phyloP scores from a whole-genome alignment of 306 rosid species.

The Medicago truncatula region MtrunA17r5.0-ANR NC_053042.1:37710501-37711000 shows the following conservation, averaged over 20 bases:
- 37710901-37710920: conserved; percentile 48
- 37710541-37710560: conserved; percentile 2
- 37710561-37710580: conserved; percentile 49
- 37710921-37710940: conserved; percentile 62
- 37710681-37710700: not conserved
- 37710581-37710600: conserved; percentile 51
- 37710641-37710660: not conserved
- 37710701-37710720: not conserved
- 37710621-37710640: not conserved
- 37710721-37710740: not conserved
- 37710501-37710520: conserved; percentile 27
- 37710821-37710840: not conserved
- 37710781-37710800: not conserved
- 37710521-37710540: conserved; percentile 28
- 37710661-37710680: not conserved
- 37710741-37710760: not conserved
- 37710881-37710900: not conserved
- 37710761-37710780: not conserved
- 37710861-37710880: not conserved
- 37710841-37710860: not conserved
- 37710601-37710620: conserved; percentile 47
- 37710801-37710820: not conserved
- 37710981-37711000: conserved; percentile 56
- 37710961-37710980: conserved; percentile 53
- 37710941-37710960: conserved; percentile 65